Evolutionary conservation across 768 basidiomycete species (phyloP).

Genomic region (Lactarius trivialis): DNA sequence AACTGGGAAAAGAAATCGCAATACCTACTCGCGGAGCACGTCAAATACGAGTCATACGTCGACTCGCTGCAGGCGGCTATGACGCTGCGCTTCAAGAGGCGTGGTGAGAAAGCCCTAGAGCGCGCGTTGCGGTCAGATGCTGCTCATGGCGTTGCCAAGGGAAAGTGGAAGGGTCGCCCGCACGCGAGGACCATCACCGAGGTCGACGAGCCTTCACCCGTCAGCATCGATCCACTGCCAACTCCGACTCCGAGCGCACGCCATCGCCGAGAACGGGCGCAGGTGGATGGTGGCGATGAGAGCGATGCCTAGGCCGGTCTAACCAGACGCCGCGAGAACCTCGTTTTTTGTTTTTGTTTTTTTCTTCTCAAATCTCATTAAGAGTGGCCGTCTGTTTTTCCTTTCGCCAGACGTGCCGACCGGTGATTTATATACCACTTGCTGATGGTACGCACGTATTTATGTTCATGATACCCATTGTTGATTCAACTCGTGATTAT

Average conservation of each 20-base stretch:
- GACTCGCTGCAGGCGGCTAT: constrained; percentile 83
- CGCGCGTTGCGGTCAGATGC: constrained; percentile 39
- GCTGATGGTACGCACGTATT: constrained; percentile 15
- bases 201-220: constrained; percentile 32
- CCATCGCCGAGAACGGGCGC: constrained; percentile 18
- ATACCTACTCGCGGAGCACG: constrained; percentile 83
- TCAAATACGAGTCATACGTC: constrained; percentile 94
- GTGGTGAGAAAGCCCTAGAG: constrained; percentile 81
- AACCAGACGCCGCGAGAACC: neutral
- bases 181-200: constrained; percentile 44
- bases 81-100: constrained; percentile 76
- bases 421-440: constrained; percentile 19
- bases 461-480: constrained; percentile 13
- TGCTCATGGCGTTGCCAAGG: constrained; percentile 21
- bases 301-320: neutral
- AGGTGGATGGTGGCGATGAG: constrained; percentile 4
- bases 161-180: constrained; percentile 37
- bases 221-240: neutral
- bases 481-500: constrained; percentile 4
- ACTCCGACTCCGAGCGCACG: neutral
- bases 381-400: constrained; percentile 1
- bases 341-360: neutral
- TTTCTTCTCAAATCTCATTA: neutral
- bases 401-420: neutral
- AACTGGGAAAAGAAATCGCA: constrained; percentile 95